A percentile compares a stretch with the other conserved stretches of the same genome.
phyloP scores from a whole-genome alignment of 108 stramenopile genomes.

The Pseudonitzschia multiseries region DNA sequence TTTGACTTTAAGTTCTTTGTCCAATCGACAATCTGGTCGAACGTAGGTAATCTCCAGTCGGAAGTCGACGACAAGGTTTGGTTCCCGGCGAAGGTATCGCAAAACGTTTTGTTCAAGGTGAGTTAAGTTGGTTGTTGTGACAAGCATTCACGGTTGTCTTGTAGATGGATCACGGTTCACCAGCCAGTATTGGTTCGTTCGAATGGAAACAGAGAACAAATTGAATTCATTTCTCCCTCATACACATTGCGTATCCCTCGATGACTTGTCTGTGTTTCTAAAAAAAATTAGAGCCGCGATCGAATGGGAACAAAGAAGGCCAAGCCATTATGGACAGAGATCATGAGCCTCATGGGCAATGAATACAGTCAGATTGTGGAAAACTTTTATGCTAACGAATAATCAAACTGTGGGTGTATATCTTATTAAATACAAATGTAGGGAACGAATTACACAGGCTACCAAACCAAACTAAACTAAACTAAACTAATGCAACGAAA shows the following conservation, averaged over 20 bases:
- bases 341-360: constrained; percentile 78
- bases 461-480: too few relatives aligned
- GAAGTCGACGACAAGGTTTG: constrained; percentile 27
- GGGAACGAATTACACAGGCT: too few relatives aligned
- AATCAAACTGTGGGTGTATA: background rate
- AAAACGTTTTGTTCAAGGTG: constrained; percentile 49
- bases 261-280: constrained; percentile 9
- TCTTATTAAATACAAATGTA: too few relatives aligned
- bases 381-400: constrained; percentile 51
- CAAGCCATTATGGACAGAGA: constrained; percentile 86
- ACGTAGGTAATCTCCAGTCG: constrained; percentile 12
- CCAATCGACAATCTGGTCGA: constrained; percentile 66
- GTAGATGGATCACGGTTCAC: too few relatives aligned
- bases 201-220: too few relatives aligned
- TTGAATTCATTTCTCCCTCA: too few relatives aligned
- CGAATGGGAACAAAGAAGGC: constrained; percentile 75
- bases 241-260: too few relatives aligned
- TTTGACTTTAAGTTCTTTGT: constrained; percentile 91
- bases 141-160: too few relatives aligned
- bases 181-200: too few relatives aligned
- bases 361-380: constrained; percentile 61
- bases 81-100: constrained; percentile 42
- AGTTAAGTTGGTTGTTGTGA: too few relatives aligned
- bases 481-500: too few relatives aligned
- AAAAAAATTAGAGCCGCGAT: constrained; percentile 52